phyloP scores from a whole-genome alignment of 1,139 yeast genomes.

The Scheffersomyces quercinus region DNA sequence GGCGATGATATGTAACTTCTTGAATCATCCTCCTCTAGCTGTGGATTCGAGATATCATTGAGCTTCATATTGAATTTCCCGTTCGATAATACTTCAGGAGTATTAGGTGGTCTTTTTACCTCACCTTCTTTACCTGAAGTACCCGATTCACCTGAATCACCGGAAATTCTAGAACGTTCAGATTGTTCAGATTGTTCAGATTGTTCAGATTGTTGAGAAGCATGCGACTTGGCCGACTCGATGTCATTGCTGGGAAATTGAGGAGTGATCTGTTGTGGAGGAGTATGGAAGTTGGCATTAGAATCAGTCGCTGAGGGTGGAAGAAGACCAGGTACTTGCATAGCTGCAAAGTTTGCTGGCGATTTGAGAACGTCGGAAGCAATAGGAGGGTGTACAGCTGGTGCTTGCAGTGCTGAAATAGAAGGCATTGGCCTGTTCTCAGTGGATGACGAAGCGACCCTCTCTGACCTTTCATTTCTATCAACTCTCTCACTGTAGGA shows the following conservation, averaged over 20 bases:
- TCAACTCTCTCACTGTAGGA: background rate
- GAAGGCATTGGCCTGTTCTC: background rate
- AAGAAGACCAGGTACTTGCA: background rate
- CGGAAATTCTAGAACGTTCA: too few species aligned
- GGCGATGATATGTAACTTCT: background rate
- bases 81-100: constrained; percentile 14
- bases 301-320: background rate
- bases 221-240: background rate
- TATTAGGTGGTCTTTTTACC: constrained; percentile 11
- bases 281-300: constrained; percentile 9
- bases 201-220: too few species aligned
- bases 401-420: background rate
- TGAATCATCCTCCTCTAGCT: background rate
- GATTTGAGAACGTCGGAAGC: background rate
- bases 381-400: constrained; percentile 1
- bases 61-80: constrained; percentile 3
- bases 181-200: too few species aligned
- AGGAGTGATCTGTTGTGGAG: constrained; percentile 15
- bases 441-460: too few species aligned
- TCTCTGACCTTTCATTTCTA: too few species aligned
- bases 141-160: too few species aligned
- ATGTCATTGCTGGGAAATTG: constrained; percentile 9
- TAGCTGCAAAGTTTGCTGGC: background rate
- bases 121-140: too few species aligned
- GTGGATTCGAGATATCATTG: constrained; percentile 1